A percentile compares a stretch with the other conserved stretches of the same genome.
These are phyloP conservation scores for Astragalus membranaceus DNA, from an alignment of 306 rosid species.

Conservation along the genomic window DNA sequence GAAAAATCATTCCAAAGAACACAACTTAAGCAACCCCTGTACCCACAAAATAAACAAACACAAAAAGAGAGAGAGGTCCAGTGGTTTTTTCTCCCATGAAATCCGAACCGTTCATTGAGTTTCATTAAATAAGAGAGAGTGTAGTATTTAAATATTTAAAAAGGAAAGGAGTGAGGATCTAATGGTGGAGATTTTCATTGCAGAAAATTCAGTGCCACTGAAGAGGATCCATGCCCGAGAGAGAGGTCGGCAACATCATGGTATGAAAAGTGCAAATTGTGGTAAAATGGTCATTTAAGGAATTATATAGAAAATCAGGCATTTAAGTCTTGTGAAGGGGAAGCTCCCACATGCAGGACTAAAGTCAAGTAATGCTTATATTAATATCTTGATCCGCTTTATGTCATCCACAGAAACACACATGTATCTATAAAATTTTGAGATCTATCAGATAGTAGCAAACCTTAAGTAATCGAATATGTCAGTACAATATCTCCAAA, in stretches of 20 bases:
- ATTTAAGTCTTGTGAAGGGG: background rate
- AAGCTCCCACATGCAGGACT: background rate
- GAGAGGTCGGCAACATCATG: background rate
- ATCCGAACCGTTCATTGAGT: no score
- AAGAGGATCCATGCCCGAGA: background rate
- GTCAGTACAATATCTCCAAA: constrained; percentile 99
- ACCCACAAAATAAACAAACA: background rate
- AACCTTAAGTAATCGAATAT: constrained; percentile 95
- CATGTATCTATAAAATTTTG: background rate
- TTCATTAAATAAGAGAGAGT: no score
- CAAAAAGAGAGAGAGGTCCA: background rate
- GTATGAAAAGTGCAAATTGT: background rate
- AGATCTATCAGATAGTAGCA: constrained; percentile 21
- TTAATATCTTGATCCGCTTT: background rate
- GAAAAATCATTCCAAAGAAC: background rate
- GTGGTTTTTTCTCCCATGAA: no score
- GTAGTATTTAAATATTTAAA: no score
- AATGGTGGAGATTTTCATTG: no score
- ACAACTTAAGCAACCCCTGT: background rate
- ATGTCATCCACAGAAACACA: background rate
- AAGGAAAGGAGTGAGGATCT: no score
- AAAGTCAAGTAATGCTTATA: background rate
- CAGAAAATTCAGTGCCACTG: no score
- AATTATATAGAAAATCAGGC: background rate
- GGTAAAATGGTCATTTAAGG: background rate